Evolutionary conservation across 2,329 filamentous ascomycete genomes (phyloP).

Genomic region (Emmonsiellopsis sp.): DNA sequence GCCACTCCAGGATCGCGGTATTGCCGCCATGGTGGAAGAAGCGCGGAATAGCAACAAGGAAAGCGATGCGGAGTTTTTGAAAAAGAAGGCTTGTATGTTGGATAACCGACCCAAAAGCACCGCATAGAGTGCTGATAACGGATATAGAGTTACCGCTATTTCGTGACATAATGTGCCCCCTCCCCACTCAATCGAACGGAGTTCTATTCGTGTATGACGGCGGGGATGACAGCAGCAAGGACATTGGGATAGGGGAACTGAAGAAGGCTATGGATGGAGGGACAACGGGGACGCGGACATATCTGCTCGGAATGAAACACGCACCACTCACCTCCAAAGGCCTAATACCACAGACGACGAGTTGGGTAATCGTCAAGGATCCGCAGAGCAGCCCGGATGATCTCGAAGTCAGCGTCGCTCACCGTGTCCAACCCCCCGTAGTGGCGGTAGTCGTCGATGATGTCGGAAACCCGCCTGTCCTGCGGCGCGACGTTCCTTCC

Average conservation of each 20-base stretch:
- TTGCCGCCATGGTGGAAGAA: conserved; percentile 87
- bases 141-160: too few species aligned
- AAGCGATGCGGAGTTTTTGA: conserved; percentile 65
- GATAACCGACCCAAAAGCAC: not conserved
- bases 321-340: not conserved
- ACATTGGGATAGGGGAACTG: too few species aligned
- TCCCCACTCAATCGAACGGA: too few species aligned
- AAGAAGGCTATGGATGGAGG: too few species aligned
- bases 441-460: conserved; percentile 11
- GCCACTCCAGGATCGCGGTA: conserved; percentile 78
- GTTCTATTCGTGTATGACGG: too few species aligned
- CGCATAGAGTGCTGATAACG: conserved; percentile 1
- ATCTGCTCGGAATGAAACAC: not conserved
- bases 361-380: not conserved
- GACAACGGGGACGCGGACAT: not conserved
- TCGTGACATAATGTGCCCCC: too few species aligned
- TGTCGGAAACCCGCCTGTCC: conserved; percentile 3
- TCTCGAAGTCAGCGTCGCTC: not conserved
- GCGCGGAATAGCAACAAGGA: conserved; percentile 83
- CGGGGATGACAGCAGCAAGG: too few species aligned
- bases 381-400: not conserved
- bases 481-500: not conserved
- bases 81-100: conserved; percentile 16
- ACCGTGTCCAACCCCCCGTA: not conserved
- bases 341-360: not conserved